Evolutionary conservation across 306 rosid genomes (phyloP), one percentile per base, ranked within the genome.

Genomic region (Glycine soja): DNA sequence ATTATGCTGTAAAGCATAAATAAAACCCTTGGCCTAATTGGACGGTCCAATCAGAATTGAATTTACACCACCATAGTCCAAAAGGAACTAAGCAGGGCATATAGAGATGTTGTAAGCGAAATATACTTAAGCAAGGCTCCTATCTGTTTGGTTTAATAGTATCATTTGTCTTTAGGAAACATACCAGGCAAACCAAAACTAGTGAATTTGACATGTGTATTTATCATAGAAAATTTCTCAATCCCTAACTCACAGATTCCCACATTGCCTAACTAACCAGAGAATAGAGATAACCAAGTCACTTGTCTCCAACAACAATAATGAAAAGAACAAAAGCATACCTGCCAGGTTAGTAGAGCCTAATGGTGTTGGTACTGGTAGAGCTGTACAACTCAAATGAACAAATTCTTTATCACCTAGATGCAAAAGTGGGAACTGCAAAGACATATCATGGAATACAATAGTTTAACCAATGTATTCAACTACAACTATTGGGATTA

Each of bases 301-400:
- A 62, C 36, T 30, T 13, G 54, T 70, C 66, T 63, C 38, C 38
- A 34, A 34, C 38, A 34, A 34, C 38, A 34, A 34, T 4, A 34
- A 34, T 34, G 3, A 34, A 7, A 54, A 64, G 10, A 47, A 15
- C 24, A 71, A 83, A 30, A 30, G 10, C 57, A 84, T 92, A 92
- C 98, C 94, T 92, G 72, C 97, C 16, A 51, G 7, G 6, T 51
- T 12, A 50, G 91, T 11, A 9, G 97, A 90, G 78, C 97, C 98
- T 6, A 85, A 38, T 15, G 92, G 62, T 30, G 92, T 78, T 14
- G 88, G 38, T 34, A 34, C 38, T 34, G 38, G 80, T 64, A 92
- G 74, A 74, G 74, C 40, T 1, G 93, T 58, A 77, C 86, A 88
- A 81, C 97, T 94, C 88, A 90, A 90, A 34, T 92, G 91, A 79